Evolutionary conservation across 768 basidiomycete genomes (phyloP).

Genomic region (Pleurotus platypus): DNA sequence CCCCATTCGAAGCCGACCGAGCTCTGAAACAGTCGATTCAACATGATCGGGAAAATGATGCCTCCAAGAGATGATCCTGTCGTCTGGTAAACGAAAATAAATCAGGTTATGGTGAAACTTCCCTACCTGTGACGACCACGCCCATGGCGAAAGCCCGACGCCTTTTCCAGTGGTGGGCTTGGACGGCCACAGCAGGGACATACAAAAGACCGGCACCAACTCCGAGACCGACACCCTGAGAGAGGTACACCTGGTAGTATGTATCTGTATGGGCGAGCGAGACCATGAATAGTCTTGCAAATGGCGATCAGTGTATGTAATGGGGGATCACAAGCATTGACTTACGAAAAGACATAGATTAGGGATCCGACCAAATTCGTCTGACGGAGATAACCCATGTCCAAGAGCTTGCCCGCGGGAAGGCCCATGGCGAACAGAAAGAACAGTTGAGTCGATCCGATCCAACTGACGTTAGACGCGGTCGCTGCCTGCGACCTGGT

Average conservation of each 20-base stretch:
- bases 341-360: slow-evolving; percentile 24
- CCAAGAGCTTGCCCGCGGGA: slow-evolving; percentile 27
- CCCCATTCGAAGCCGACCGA: slow-evolving; percentile 41
- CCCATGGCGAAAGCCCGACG: slow-evolving; percentile 42
- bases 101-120: no score
- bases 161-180: slow-evolving; percentile 42
- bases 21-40: slow-evolving; percentile 42
- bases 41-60: slow-evolving; percentile 46
- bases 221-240: slow-evolving; percentile 41
- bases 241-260: slow-evolving; percentile 41
- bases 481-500: slow-evolving; percentile 14
- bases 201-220: slow-evolving; percentile 39
- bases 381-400: slow-evolving; percentile 31
- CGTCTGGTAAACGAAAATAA: background rate
- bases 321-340: background rate
- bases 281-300: slow-evolving; percentile 24
- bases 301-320: background rate
- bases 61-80: slow-evolving; percentile 46
- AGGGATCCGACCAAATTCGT: slow-evolving; percentile 19
- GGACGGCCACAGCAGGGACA: slow-evolving; percentile 38
- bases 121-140: slow-evolving; percentile 34
- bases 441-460: background rate
- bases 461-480: background rate
- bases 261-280: slow-evolving; percentile 25
- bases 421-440: slow-evolving; percentile 18